Percentiles rank a stretch among this genome's conserved stretches.
phyloP scores from a whole-genome alignment of 768 basidiomycete genomes.

The Cyclocybe aegerita region DNA sequence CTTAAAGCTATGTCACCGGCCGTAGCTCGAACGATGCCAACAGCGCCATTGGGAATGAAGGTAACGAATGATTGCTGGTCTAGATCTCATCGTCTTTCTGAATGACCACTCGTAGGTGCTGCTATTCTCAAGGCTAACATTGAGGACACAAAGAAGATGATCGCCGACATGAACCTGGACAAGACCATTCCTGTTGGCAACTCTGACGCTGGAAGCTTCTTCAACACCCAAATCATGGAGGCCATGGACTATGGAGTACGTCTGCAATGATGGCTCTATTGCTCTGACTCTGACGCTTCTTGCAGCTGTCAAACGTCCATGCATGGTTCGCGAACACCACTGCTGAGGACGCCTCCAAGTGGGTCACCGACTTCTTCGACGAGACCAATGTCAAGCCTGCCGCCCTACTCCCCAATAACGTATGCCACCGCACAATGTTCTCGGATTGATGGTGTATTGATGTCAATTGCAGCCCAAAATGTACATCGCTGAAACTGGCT shows the following conservation, averaged over 20 bases:
- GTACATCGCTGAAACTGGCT: constrained; percentile 93
- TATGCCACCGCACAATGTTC: constrained; percentile 4
- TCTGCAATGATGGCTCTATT: constrained; percentile 8
- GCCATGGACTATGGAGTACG: constrained; percentile 69
- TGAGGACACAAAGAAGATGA: constrained; percentile 55
- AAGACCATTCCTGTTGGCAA: constrained; percentile 75
- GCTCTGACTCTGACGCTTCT: background rate
- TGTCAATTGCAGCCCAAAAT: constrained; percentile 50
- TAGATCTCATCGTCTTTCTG: background rate
- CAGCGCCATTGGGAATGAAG: constrained; percentile 49
- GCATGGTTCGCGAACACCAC: constrained; percentile 88
- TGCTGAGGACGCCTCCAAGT: constrained; percentile 69
- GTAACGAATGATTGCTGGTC: constrained; percentile 17
- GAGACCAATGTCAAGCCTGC: constrained; percentile 65
- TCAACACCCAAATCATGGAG: constrained; percentile 65
- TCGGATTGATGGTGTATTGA: background rate
- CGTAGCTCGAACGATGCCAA: constrained; percentile 55
- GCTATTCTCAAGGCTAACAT: constrained; percentile 62
- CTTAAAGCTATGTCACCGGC: constrained; percentile 55
- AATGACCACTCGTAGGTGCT: constrained; percentile 42
- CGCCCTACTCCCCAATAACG: constrained; percentile 55
- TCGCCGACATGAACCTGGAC: constrained; percentile 52
- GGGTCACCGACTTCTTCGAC: constrained; percentile 82
- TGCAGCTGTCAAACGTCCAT: constrained; percentile 86
- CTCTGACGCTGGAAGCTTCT: constrained; percentile 84